Conservation (phyloP, 768 basidiomycete genomes). For the Plicaturopsis crispa region DNA sequence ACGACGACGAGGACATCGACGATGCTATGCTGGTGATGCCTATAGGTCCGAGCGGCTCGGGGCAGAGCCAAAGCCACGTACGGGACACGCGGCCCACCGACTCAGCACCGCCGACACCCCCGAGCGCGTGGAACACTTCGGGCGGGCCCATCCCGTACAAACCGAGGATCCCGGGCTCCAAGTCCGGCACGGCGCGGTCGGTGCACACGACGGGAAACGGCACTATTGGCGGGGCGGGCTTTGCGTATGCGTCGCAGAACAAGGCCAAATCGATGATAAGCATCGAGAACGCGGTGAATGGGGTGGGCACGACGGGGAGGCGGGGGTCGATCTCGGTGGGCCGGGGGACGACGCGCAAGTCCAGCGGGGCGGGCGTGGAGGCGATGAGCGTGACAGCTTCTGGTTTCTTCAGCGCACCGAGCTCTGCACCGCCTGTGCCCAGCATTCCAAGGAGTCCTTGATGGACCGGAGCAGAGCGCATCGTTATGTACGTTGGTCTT, state of each 20-base stretch:
- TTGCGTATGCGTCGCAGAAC: constrained; percentile 29
- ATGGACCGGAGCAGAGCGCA: too few species aligned
- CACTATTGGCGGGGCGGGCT: constrained; percentile 11
- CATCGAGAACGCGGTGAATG: constrained; percentile 42
- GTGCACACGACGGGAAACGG: constrained; percentile 22
- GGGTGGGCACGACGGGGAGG: constrained; percentile 23
- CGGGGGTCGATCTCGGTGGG: constrained; percentile 63
- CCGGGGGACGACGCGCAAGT: constrained; percentile 51
- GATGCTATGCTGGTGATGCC: constrained; percentile 73
- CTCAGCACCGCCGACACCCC: constrained; percentile 14
- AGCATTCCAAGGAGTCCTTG: constrained; percentile 9
- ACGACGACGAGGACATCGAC: constrained; percentile 70
- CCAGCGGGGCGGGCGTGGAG: constrained; percentile 67
- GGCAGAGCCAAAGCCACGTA: constrained; percentile 4
- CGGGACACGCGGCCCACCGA: constrained; percentile 4
- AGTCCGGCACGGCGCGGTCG: constrained; percentile 22
- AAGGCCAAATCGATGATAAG: constrained; percentile 55
- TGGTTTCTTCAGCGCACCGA: constrained; percentile 68
- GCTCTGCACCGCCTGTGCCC: constrained; percentile 20
- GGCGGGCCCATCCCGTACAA: constrained; percentile 22
- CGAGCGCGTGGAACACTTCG: constrained; percentile 27
- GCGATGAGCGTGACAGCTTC: constrained; percentile 67
- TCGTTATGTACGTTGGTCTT: too few species aligned
- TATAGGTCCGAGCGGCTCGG: constrained; percentile 34
- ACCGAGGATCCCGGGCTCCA: constrained; percentile 32